Evolutionary conservation across 78 protist genomes (phyloP).

Genomic region (Speleostelium caveatum): DNA sequence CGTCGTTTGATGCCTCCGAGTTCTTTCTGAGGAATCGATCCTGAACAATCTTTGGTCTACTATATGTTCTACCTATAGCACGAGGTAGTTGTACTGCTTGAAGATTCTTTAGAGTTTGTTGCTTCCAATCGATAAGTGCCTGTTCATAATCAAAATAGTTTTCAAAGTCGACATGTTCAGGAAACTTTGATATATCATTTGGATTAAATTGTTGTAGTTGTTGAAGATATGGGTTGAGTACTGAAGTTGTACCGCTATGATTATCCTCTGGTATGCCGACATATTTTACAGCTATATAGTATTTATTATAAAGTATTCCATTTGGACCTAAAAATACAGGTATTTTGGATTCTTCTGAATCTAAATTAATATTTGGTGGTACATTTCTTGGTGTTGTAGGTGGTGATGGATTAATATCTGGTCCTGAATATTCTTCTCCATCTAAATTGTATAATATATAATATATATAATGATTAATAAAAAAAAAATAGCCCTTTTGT

Average conservation of each 20-base stretch:
- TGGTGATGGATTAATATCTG: conserved; percentile 49
- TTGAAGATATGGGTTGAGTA: neutral
- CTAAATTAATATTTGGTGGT: conserved; percentile 10
- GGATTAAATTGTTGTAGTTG: conserved; percentile 14
- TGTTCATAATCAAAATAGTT: conserved; percentile 66
- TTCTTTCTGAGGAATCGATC: conserved; percentile 53
- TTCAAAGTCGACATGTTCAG: conserved; percentile 33
- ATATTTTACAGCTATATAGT: conserved; percentile 40
- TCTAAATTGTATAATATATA: conserved; percentile 7
- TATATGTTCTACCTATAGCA: conserved; percentile 53
- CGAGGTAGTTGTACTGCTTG: conserved; percentile 40
- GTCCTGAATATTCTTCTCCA: conserved; percentile 80
- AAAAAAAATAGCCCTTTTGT: neutral
- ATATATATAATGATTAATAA: no score
- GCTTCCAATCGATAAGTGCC: conserved; percentile 49
- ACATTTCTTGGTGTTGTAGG: conserved; percentile 39
- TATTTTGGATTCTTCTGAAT: conserved; percentile 51
- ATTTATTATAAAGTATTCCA: conserved; percentile 72
- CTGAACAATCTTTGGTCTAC: conserved; percentile 29
- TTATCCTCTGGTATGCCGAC: conserved; percentile 17
- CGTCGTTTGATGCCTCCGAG: conserved; percentile 74
- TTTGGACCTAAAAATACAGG: conserved; percentile 65
- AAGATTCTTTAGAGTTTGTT: conserved; percentile 17
- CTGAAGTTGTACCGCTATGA: neutral
- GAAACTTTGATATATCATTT: conserved; percentile 22